phyloP scores from a whole-genome alignment of 495 filamentous ascomycete species.

The Penicillium silybi region DNA sequence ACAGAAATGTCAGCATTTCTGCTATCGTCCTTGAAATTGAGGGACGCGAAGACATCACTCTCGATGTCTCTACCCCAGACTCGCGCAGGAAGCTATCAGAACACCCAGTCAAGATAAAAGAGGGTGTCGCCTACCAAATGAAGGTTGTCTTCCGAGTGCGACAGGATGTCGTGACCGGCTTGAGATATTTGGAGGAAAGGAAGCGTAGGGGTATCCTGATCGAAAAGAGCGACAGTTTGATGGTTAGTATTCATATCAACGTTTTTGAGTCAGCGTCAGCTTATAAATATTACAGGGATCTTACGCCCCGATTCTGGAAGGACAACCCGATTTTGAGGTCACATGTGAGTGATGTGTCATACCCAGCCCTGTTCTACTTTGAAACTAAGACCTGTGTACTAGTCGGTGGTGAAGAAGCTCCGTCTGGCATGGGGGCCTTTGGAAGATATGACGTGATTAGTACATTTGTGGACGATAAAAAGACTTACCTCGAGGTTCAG shows the following conservation, averaged over 20 bases:
- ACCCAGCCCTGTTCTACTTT: not conserved
- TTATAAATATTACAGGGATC: not conserved
- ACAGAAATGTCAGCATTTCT: not conserved
- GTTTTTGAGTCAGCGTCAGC: not conserved
- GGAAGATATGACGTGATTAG: not conserved
- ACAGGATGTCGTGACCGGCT: not conserved
- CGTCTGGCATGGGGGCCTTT: not conserved
- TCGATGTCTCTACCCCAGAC: not conserved
- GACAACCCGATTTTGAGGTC: not conserved
- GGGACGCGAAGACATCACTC: not conserved
- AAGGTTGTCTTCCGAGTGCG: not conserved
- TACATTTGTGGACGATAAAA: not conserved
- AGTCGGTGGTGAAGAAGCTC: not conserved
- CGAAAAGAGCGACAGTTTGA: constrained; percentile 1
- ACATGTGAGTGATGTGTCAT: not conserved
- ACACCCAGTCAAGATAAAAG: not conserved
- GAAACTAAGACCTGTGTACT: not conserved
- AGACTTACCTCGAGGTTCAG: not conserved
- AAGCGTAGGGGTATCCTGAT: not conserved
- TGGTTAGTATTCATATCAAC: not conserved
- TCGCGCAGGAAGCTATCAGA: constrained; percentile 3
- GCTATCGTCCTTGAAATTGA: not conserved
- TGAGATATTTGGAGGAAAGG: not conserved
- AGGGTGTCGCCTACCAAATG: not conserved
- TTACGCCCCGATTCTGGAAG: not conserved